Base-by-base conservation (phyloP, 2,329 filamentous ascomycete species). In the Diaporthe sp. region DNA sequence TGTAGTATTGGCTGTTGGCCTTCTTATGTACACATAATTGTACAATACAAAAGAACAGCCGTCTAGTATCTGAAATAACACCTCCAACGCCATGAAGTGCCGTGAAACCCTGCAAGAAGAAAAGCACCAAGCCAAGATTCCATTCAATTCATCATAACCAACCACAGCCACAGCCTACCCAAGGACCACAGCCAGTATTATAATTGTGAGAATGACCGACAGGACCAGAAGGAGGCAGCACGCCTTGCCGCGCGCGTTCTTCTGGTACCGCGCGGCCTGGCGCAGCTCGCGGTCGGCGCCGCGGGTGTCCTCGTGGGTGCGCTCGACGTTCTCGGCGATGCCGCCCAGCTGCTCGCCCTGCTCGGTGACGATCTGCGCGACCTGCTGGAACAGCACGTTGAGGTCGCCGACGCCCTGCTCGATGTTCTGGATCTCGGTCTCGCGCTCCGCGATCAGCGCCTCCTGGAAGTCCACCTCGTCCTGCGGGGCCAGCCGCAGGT, bases 391-490 rank as follows among this genome's bases (percentile, higher is more conserved):
- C 58, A 99, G 90, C 82, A 98, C 97, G 81, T 99, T 99, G 77
- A 99, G 87, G 81, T 99, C 97, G 73, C 94, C 94, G 9, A 99
- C 97, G 73, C 94, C 95, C 84, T 98, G 96, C 86, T 98, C 97
- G 81, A 99, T 99, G 83, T 98, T 97, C 77, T 96, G 93, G 79
- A 99, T 99, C 87, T 99, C 97, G 75, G 95, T 92, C 84, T 99
- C 97, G 72, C 97, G 95, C 88, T 99, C 96, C 77, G 97, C 93
- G 82, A 99, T 99, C 75, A 99, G 88, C 22, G 94, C 93, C 80
- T 99, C 97, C 82, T 99, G 97, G 86, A 98, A 99, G 83, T 99
- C 96, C 58, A 99, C 97, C 82, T 99, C 97, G 80, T 95, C 93
- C 84, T 99, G 97, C 39, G 95, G 91, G 1, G 96, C 97, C 12